These are phyloP conservation scores for Porpolomopsis calyptriformis DNA, from an alignment of 768 basidiomycete genomes.

Conservation along the genomic window DNA sequence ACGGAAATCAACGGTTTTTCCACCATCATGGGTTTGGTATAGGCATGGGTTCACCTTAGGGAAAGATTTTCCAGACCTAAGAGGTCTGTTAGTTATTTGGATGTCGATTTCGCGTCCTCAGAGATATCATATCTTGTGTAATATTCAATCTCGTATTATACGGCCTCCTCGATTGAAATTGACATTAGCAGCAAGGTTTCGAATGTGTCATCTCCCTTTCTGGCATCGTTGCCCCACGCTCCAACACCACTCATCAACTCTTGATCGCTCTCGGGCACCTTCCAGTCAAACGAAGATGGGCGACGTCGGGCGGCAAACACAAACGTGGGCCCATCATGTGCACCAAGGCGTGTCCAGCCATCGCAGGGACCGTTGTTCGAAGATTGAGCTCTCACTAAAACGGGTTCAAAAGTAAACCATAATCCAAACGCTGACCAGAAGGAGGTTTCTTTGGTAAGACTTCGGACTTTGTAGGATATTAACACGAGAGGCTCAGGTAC, in stretches of 20 bases:
- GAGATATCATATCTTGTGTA: too few relatives aligned
- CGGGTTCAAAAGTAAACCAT: conserved; percentile 60
- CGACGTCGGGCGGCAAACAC: conserved; percentile 54
- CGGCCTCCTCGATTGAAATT: background rate
- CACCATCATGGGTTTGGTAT: conserved; percentile 15
- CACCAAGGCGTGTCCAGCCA: conserved; percentile 35
- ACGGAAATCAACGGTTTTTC: conserved; percentile 43
- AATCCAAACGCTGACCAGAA: conserved; percentile 78
- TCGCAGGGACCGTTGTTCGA: background rate
- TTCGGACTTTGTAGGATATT: conserved; percentile 71
- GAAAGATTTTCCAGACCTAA: background rate
- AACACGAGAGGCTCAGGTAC: conserved; percentile 30
- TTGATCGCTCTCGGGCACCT: conserved; percentile 37
- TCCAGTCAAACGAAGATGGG: conserved; percentile 48
- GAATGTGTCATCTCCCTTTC: conserved; percentile 59
- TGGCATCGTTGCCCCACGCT: conserved; percentile 28
- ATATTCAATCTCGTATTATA: too few relatives aligned
- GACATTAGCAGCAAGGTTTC: conserved; percentile 51
- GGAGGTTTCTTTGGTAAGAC: conserved; percentile 55
- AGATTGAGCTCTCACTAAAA: conserved; percentile 26
- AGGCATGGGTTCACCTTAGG: background rate
- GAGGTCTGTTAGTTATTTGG: too few relatives aligned
- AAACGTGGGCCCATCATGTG: conserved; percentile 38
- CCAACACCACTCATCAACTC: conserved; percentile 52
- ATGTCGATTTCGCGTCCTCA: too few relatives aligned